Evolutionary conservation across 140 eudicot species (phyloP).

Genomic region (Senecio squalidus): DNA sequence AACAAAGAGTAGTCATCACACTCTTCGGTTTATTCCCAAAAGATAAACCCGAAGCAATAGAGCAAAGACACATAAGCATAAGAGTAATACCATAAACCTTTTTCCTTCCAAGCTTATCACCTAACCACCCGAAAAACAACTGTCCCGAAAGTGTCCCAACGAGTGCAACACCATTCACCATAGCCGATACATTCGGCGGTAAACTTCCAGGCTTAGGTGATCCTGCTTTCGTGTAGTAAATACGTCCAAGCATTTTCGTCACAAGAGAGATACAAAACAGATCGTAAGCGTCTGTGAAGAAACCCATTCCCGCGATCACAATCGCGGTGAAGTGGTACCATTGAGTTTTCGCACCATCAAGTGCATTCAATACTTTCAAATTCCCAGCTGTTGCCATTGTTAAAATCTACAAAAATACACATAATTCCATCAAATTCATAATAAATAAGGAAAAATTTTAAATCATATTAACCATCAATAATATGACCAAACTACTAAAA

Average conservation of each 20-base stretch:
- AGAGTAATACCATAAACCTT: constrained; percentile 74
- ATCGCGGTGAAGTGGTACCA: constrained; percentile 94
- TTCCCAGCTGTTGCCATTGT: constrained; percentile 35
- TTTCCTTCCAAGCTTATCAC: constrained; percentile 76
- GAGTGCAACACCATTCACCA: constrained; percentile 78
- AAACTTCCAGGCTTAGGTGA: constrained; percentile 63
- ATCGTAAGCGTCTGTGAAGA: constrained; percentile 86
- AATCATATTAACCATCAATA: too few relatives aligned
- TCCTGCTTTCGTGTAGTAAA: constrained; percentile 60
- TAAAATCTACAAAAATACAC: too few relatives aligned
- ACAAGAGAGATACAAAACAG: constrained; percentile 78
- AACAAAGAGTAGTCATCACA: constrained; percentile 83
- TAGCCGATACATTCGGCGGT: constrained; percentile 76
- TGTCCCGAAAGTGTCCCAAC: constrained; percentile 80
- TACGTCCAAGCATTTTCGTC: constrained; percentile 76
- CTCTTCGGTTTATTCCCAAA: constrained; percentile 54
- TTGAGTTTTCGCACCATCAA: constrained; percentile 85
- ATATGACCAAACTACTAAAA: neutral
- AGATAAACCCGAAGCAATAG: constrained; percentile 80
- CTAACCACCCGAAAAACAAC: constrained; percentile 88
- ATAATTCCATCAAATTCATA: too few relatives aligned
- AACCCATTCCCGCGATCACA: constrained; percentile 84
- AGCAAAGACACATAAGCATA: constrained; percentile 62
- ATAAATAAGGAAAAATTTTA: too few relatives aligned
- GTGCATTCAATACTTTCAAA: constrained; percentile 59